A percentile compares a stretch with the other conserved stretches of the same genome.
Conservation (phyloP, 2,329 filamentous ascomycete species). For the Gliomastix tumulicola region DNA sequence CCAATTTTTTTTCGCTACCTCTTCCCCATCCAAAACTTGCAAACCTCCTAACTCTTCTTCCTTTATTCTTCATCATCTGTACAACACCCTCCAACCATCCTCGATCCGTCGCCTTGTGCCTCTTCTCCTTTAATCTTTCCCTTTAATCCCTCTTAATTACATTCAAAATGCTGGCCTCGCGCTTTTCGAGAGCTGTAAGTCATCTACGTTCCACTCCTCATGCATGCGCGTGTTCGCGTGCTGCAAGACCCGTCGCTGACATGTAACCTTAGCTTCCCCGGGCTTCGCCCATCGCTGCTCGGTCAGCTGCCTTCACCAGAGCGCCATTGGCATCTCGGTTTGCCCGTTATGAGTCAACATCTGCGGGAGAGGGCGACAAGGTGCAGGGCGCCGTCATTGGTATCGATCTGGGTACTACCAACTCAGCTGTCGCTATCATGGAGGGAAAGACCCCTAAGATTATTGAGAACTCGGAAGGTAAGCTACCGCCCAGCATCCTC, state of each 20-base stretch:
- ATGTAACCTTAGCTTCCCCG: constrained; percentile 60
- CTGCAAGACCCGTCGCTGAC: constrained; percentile 13
- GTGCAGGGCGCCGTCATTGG: constrained; percentile 94
- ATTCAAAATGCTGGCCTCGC: constrained; percentile 64
- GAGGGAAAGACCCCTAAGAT: constrained; percentile 93
- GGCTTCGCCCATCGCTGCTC: constrained; percentile 61
- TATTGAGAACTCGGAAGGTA: constrained; percentile 97
- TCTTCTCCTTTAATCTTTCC: constrained; percentile 26
- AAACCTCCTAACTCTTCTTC: constrained; percentile 6
- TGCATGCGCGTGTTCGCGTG: too few species aligned
- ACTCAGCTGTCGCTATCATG: constrained; percentile 96
- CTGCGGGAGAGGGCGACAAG: constrained; percentile 52
- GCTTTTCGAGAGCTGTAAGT: constrained; percentile 70
- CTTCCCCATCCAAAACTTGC: constrained; percentile 9
- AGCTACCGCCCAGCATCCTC: too few species aligned
- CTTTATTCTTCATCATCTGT: constrained; percentile 15
- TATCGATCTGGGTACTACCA: constrained; percentile 97
- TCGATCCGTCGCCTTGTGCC: constrained; percentile 24
- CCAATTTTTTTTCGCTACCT: constrained; percentile 27
- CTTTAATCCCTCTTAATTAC: constrained; percentile 21
- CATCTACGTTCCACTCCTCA: neutral
- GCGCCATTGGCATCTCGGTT: constrained; percentile 67
- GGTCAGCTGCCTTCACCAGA: constrained; percentile 60
- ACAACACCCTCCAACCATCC: constrained; percentile 15
- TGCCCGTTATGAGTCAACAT: constrained; percentile 69